Conservation (phyloP, 768 basidiomycete genomes). For the Rhodotorula taiwanensis region DNA sequence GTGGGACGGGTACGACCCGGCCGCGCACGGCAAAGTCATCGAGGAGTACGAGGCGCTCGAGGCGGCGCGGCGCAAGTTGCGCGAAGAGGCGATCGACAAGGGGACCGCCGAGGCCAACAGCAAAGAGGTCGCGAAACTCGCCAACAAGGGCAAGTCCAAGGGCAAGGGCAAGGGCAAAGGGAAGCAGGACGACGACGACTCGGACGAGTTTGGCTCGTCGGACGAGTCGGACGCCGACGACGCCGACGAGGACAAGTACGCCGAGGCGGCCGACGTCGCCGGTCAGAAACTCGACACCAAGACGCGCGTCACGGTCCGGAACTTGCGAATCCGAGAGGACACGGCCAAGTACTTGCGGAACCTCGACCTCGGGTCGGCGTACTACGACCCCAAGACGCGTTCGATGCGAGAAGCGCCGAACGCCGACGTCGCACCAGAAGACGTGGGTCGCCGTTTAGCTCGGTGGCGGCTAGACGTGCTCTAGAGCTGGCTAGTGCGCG, state of each 20-base stretch:
- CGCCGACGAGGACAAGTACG: conserved; percentile 90
- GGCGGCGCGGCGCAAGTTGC: conserved; percentile 74
- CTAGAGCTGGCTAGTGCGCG: too few species aligned
- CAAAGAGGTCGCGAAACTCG: conserved; percentile 86
- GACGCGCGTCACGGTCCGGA: conserved; percentile 96
- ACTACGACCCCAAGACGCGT: conserved; percentile 98
- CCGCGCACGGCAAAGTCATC: conserved; percentile 76
- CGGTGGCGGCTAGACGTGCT: too few species aligned
- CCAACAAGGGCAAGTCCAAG: conserved; percentile 57
- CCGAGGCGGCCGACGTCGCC: conserved; percentile 93
- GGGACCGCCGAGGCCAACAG: conserved; percentile 79
- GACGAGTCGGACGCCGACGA: conserved; percentile 70
- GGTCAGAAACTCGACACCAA: conserved; percentile 98
- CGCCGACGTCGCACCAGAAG: conserved; percentile 69
- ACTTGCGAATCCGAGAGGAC: conserved; percentile 96
- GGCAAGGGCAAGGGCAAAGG: conserved; percentile 39
- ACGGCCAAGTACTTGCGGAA: conserved; percentile 98
- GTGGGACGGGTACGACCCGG: conserved; percentile 95
- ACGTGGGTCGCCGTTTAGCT: conserved; percentile 56
- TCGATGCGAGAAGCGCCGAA: conserved; percentile 97
- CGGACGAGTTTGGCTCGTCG: conserved; percentile 84
- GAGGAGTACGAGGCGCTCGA: conserved; percentile 93
- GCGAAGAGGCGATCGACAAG: conserved; percentile 97
- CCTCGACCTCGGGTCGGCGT: conserved; percentile 86
- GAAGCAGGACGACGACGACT: conserved; percentile 77